A percentile compares a stretch with the other conserved stretches of the same genome.
Evolutionary conservation across 2,329 filamentous ascomycete genomes (phyloP).

Genomic region (Aspergillus fructus): DNA sequence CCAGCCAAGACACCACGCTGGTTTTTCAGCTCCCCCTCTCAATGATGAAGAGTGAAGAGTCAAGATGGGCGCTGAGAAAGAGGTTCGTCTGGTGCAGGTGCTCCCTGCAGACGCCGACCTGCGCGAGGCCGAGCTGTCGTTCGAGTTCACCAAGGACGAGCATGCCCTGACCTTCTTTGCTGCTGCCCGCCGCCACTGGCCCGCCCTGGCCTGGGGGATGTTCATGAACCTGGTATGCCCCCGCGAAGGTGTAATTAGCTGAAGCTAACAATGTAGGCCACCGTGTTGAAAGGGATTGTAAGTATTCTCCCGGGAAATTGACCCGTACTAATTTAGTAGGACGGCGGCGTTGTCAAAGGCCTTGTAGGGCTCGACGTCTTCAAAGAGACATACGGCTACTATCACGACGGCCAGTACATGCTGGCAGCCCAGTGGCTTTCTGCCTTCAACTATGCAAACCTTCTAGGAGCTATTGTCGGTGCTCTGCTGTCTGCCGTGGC

Average conservation of each 20-base stretch:
- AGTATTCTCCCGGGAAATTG: not conserved
- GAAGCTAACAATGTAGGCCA: not conserved
- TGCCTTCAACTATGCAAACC: slow-evolving; percentile 29
- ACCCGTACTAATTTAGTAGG: not conserved
- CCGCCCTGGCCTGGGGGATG: slow-evolving; percentile 25
- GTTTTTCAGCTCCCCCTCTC: too few relatives aligned
- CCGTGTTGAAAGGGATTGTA: slow-evolving; percentile 20
- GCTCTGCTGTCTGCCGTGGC: slow-evolving; percentile 24
- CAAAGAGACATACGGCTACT: slow-evolving; percentile 28
- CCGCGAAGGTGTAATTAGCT: too few relatives aligned
- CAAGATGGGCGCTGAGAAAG: slow-evolving; percentile 6
- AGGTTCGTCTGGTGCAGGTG: slow-evolving; percentile 17
- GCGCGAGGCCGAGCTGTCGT: slow-evolving; percentile 21
- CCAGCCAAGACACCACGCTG: too few relatives aligned
- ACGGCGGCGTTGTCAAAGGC: slow-evolving; percentile 25
- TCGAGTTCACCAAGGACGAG: slow-evolving; percentile 24
- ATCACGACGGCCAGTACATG: slow-evolving; percentile 24
- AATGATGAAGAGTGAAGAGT: not conserved
- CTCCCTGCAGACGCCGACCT: slow-evolving; percentile 11
- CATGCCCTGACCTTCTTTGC: slow-evolving; percentile 25
- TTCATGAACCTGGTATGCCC: slow-evolving; percentile 27
- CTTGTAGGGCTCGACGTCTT: slow-evolving; percentile 28
- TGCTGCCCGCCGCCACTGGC: slow-evolving; percentile 25
- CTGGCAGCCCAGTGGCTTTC: slow-evolving; percentile 27
- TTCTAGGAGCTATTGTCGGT: slow-evolving; percentile 26